Conservation (phyloP, 2,329 filamentous ascomycete genomes). For the Penicillium sp. region DNA sequence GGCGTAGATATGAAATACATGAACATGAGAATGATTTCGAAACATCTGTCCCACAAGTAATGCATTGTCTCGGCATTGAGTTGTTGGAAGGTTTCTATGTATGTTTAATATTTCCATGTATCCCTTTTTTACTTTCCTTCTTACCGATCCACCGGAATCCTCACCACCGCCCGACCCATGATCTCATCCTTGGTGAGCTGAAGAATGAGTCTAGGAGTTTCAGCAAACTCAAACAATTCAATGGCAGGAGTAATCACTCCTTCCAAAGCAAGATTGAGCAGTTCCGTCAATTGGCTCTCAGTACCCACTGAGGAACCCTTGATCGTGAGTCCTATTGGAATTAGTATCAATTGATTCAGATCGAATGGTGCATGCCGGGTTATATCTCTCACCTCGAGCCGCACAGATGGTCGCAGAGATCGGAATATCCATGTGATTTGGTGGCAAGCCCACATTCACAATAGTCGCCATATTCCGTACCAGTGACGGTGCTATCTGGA, state of each 20-base stretch:
- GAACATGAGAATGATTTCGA: too few relatives aligned
- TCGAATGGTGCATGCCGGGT: neutral
- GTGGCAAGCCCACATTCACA: slow-evolving; percentile 22
- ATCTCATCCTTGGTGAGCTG: slow-evolving; percentile 17
- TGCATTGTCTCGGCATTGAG: too few relatives aligned
- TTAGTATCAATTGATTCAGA: neutral
- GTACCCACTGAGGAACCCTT: slow-evolving; percentile 25
- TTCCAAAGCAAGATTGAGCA: slow-evolving; percentile 17
- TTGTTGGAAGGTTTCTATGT: too few relatives aligned
- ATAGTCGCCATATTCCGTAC: slow-evolving; percentile 24
- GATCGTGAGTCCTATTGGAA: slow-evolving; percentile 17
- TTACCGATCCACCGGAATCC: slow-evolving; percentile 2
- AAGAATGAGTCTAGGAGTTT: slow-evolving; percentile 14
- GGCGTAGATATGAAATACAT: too few relatives aligned
- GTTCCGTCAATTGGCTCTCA: slow-evolving; percentile 18
- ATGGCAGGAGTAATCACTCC: slow-evolving; percentile 20
- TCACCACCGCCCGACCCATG: slow-evolving; percentile 22
- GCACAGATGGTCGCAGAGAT: slow-evolving; percentile 25
- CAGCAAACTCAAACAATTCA: slow-evolving; percentile 19
- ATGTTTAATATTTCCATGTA: too few relatives aligned
- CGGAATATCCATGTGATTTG: slow-evolving; percentile 22
- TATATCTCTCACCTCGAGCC: slow-evolving; percentile 21
- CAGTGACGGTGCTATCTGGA: slow-evolving; percentile 17
- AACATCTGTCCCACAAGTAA: too few relatives aligned
- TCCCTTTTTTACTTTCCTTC: too few relatives aligned